Evolutionary conservation across 306 rosid species (phyloP), one percentile per base, ranked within the genome.

Genomic region (Quercus aquifolioides): DNA sequence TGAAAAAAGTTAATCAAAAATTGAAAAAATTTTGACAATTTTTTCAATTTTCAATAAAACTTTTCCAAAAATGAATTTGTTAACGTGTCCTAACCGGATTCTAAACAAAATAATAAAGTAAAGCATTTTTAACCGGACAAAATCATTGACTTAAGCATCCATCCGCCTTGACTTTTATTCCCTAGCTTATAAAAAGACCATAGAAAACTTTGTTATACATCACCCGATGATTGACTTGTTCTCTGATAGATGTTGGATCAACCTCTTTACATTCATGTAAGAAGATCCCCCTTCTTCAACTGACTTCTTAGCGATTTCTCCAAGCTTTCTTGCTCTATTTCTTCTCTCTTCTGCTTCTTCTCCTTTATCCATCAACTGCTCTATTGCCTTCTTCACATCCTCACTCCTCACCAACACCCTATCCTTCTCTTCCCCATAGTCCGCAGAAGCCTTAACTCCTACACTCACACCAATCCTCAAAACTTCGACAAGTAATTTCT

Each of bases 401-500:
- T 74, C 51, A n/a, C 33, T 64, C 70, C 55, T 65, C 60, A 80
- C 79, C 46, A 80, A 33, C 33, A 74, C 79, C 5, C 57, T 71
- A 10, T 12, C n/a, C 74, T 73, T 49, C 68, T 79, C 78, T 14
- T 63, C n/a, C 3, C 79, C 69, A 74, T 54, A 43, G 6, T 28
- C 35, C 74, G 21, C 77, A 56, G 12, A 18, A 5, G 12, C 59
- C 46, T 74, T 51, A 5, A 18, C 74, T 23, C 83, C 74, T 13
- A 80, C 74, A 7, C 52, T 80, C 21, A 80, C 57, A 56, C 79
- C 79, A 30, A 74, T 51, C 35, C 62, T 49, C 41, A 74, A n/a
- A 1, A 80, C 79, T 21, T 74, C 60, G 2, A 23, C 88, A 75
- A 88, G 33, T 5, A 84, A 76, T 28, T 72, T 90, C 83, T 88